Conservation (phyloP, 2,329 filamentous ascomycete genomes). For the Aspergillus fumigatus region DNA sequence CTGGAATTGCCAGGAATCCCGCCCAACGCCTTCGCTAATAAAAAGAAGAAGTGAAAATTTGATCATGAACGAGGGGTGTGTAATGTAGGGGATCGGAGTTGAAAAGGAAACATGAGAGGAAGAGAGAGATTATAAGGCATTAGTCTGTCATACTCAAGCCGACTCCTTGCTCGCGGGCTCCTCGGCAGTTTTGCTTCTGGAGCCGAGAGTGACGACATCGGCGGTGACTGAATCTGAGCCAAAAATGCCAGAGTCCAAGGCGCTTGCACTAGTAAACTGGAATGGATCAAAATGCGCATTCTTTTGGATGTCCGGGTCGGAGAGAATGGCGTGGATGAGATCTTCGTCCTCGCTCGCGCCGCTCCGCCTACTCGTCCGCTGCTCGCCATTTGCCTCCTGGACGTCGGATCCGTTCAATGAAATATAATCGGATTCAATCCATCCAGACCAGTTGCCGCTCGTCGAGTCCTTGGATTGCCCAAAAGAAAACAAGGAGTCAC, state of each 20-base stretch:
- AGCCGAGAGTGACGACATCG: constrained; percentile 18
- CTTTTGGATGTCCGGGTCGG: constrained; percentile 29
- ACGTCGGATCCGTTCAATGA: constrained; percentile 27
- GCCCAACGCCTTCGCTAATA: constrained; percentile 16
- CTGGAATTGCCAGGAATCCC: not conserved
- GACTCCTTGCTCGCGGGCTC: constrained; percentile 13
- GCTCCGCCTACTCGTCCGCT: not conserved
- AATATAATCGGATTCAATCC: constrained; percentile 34
- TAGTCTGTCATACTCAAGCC: constrained; percentile 1
- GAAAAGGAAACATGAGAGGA: constrained; percentile 2
- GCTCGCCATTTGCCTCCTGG: constrained; percentile 12
- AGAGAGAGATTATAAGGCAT: constrained; percentile 17
- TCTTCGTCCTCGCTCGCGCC: constrained; percentile 22
- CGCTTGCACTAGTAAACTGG: constrained; percentile 22
- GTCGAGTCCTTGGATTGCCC: constrained; percentile 19
- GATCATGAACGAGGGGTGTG: not conserved
- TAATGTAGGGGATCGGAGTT: constrained; percentile 1
- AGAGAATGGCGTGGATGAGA: constrained; percentile 34
- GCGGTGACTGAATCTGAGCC: constrained; percentile 30
- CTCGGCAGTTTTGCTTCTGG: constrained; percentile 18
- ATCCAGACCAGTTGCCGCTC: constrained; percentile 33
- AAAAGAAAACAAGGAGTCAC: constrained; percentile 27
- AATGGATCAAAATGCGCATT: constrained; percentile 28
- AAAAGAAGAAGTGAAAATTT: constrained; percentile 1
- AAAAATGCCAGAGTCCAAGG: constrained; percentile 36